Conservation (phyloP, 2,329 filamentous ascomycete genomes). For the Ramularia collo-cygni region DNA sequence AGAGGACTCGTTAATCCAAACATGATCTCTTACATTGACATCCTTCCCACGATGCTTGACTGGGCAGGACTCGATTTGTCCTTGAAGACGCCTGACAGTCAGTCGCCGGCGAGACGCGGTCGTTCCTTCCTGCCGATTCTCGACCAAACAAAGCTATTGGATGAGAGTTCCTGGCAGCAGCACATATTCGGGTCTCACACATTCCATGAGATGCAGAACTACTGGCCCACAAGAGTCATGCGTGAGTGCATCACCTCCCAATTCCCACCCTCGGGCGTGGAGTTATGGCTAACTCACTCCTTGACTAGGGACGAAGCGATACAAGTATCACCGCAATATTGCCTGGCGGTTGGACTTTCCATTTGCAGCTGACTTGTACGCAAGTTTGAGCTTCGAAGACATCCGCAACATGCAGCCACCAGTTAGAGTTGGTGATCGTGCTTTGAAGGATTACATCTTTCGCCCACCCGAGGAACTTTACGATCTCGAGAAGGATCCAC, state of each 20-base stretch:
- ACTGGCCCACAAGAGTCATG: slow-evolving; percentile 45
- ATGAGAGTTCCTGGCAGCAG: slow-evolving; percentile 25
- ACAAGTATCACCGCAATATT: slow-evolving; percentile 48
- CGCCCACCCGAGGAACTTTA: slow-evolving; percentile 42
- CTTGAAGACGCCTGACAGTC: slow-evolving; percentile 4
- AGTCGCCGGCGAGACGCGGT: slow-evolving; percentile 25
- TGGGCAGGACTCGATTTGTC: slow-evolving; percentile 27
- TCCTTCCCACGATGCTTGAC: slow-evolving; percentile 42
- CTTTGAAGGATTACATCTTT: slow-evolving; percentile 38
- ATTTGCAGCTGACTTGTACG: slow-evolving; percentile 33
- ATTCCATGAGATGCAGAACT: slow-evolving; percentile 46
- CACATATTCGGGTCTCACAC: slow-evolving; percentile 47
- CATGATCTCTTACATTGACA: slow-evolving; percentile 42
- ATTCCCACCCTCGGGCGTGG: too few species aligned
- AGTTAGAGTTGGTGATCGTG: slow-evolving; percentile 36
- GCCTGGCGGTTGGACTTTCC: slow-evolving; percentile 31
- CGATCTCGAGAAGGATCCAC: slow-evolving; percentile 40
- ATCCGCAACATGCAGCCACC: slow-evolving; percentile 34
- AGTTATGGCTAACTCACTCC: too few species aligned
- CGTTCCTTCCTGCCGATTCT: slow-evolving; percentile 37
- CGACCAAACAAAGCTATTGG: slow-evolving; percentile 10
- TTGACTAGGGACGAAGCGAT: slow-evolving; percentile 28
- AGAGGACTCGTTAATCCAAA: slow-evolving; percentile 35
- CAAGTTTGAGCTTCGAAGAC: slow-evolving; percentile 38
- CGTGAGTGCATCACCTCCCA: too few species aligned